Percentiles rank a stretch among this genome's conserved stretches.
Evolutionary conservation across 2,329 filamentous ascomycete genomes (phyloP).

Genomic region (Claviceps sp.): DNA sequence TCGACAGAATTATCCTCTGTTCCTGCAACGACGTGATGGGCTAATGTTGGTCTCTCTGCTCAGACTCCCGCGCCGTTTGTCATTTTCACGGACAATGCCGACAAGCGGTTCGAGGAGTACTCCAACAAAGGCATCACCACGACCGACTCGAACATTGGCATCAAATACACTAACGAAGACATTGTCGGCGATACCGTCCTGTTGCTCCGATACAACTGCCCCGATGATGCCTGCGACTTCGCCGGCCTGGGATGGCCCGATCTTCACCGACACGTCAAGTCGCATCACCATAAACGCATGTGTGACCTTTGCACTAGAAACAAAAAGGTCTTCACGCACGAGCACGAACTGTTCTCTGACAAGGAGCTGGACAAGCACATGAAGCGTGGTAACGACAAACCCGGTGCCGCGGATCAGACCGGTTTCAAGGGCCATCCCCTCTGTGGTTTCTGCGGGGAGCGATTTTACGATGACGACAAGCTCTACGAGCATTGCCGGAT

Average conservation of each 20-base stretch:
- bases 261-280: constrained; percentile 63
- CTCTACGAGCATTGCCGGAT: constrained; percentile 86
- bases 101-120: constrained; percentile 81
- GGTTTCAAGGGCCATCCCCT: constrained; percentile 94
- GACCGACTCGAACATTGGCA: constrained; percentile 74
- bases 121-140: constrained; percentile 57
- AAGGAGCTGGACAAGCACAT: constrained; percentile 78
- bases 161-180: constrained; percentile 76
- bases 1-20: background rate
- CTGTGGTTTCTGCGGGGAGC: constrained; percentile 79
- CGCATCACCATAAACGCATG: constrained; percentile 73
- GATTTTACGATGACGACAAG: constrained; percentile 95
- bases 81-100: constrained; percentile 77
- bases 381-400: constrained; percentile 78
- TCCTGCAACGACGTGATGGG: background rate
- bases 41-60: background rate
- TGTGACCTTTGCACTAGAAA: constrained; percentile 82
- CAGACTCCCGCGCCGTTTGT: constrained; percentile 64
- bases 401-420: constrained; percentile 80
- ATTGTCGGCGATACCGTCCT: constrained; percentile 86
- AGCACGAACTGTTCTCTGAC: constrained; percentile 81
- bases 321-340: constrained; percentile 97
- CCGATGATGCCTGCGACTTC: constrained; percentile 65
- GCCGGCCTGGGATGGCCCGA: constrained; percentile 56
- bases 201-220: constrained; percentile 87